Conservation (phyloP, 2,329 filamentous ascomycete species). For the Gaeumannomyces sp. region DNA sequence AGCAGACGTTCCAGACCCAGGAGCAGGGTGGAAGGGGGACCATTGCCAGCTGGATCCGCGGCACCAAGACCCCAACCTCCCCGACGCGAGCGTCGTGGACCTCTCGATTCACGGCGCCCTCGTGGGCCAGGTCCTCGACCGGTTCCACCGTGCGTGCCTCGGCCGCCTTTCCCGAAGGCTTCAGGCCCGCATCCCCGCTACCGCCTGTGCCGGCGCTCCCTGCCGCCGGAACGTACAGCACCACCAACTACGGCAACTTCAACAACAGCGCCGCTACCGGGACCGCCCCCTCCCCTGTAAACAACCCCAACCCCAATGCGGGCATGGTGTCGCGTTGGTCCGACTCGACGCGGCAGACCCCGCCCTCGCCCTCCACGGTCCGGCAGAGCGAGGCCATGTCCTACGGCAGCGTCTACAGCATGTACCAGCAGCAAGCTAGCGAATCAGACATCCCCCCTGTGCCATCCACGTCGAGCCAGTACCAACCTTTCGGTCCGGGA, state of each 20-base stretch:
- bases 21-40: background rate
- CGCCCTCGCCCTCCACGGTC: background rate
- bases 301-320: background rate
- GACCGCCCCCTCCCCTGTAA: too few relatives aligned
- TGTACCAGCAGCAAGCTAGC: conserved; percentile 1
- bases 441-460: background rate
- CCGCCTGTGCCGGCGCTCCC: conserved; percentile 6
- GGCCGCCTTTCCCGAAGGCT: background rate
- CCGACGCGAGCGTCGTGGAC: background rate
- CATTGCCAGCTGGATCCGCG: conserved; percentile 5
- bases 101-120: background rate
- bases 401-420: conserved; percentile 6
- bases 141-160: background rate
- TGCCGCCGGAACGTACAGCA: background rate
- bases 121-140: background rate
- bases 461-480: background rate
- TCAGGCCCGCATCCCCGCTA: conserved; percentile 5
- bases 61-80: background rate
- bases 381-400: conserved; percentile 1
- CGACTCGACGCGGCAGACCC: conserved; percentile 7
- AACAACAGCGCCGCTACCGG: too few relatives aligned
- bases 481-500: background rate
- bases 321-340: conserved; percentile 9
- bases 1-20: background rate
- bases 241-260: background rate